Base-by-base conservation (phyloP, 495 filamentous ascomycete species). In the Glarea lozoyensis region DNA sequence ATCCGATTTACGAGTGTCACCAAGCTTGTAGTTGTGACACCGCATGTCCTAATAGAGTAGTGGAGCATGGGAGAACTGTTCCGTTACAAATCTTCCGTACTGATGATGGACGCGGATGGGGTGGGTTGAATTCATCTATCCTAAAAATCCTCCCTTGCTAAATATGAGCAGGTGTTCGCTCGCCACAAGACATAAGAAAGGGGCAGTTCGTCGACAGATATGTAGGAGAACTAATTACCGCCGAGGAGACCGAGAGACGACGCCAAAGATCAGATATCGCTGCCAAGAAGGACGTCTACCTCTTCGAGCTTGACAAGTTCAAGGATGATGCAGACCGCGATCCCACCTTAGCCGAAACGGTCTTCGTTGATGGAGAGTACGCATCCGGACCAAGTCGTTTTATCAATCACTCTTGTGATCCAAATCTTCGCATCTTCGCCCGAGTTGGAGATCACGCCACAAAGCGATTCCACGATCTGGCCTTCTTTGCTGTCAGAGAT, bases 171-270 rank as follows among this genome's bases (percentile, higher is more conserved):
- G 79, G 87, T 19, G 74, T 97, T 1, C 72, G 80, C 9, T 87
- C 79, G 31, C 72, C 69, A 0, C 70, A 81, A 10, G 62, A 75
- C 17, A 76, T 98, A 17, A 66, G 72, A 43, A 68, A 72, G 39
- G 90, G 90, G 4, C 84, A 93, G 53, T 96, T 93, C 52, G 76
- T 97, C 40, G 90, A 93, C 54, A 73, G 75, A 16, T 97, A 97
- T 48, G 78, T 87, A 11, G 90, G 90, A 1, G 90, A 97, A 57
- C 75, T 95, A 19, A 83, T 97, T 47, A 86, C 83, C 0, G 66
- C 72, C 17, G 59, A 73, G 9, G 79, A 82, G 56, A 83, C 89
- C 2, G 72, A 80, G 18, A 51, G 62, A 2, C 79, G 92, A 5
- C 81, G 87, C 20, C 62, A 56, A 1, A 58, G 61, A 24, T 67